Evolutionary conservation across 768 basidiomycete species (phyloP).

Genomic region (Dacryopinax primogenitus): DNA sequence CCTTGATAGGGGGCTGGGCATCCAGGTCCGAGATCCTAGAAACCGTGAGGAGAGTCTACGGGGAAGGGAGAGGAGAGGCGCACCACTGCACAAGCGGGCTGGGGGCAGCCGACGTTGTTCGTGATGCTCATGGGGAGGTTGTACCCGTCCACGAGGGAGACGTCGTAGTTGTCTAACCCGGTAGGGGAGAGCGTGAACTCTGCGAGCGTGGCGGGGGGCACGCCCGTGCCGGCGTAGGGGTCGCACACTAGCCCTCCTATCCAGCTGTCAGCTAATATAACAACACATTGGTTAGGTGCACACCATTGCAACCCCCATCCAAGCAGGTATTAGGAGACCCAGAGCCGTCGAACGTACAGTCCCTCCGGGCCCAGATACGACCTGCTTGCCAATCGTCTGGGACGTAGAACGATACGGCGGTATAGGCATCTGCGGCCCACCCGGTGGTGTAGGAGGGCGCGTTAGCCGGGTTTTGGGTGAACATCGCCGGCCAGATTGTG

Average conservation of each 20-base stretch:
- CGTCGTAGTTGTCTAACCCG: constrained; percentile 3
- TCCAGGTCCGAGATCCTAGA: background rate
- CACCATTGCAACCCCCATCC: constrained; percentile 31
- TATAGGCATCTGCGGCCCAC: constrained; percentile 19
- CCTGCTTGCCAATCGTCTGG: constrained; percentile 54
- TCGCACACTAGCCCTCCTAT: constrained; percentile 29
- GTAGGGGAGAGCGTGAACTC: constrained; percentile 16
- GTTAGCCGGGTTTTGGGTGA: constrained; percentile 14
- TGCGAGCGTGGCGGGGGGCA: constrained; percentile 19
- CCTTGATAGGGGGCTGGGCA: constrained; percentile 7
- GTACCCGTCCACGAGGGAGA: constrained; percentile 17
- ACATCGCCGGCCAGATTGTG: constrained; percentile 41
- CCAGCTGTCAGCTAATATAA: background rate
- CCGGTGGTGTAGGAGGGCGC: constrained; percentile 14
- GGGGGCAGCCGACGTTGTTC: constrained; percentile 11
- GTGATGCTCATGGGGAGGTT: constrained; percentile 16
- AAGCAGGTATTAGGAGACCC: constrained; percentile 28
- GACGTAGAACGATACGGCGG: constrained; percentile 38
- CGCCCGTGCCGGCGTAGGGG: constrained; percentile 28
- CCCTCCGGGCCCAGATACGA: constrained; percentile 43
- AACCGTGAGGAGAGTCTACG: background rate
- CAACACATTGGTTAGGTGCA: background rate
- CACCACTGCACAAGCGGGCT: too few species aligned
- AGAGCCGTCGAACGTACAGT: constrained; percentile 30
- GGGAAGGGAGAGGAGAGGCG: too few species aligned